Conservation (phyloP, 2,329 filamentous ascomycete species). For the Aspergillus intermedius region DNA sequence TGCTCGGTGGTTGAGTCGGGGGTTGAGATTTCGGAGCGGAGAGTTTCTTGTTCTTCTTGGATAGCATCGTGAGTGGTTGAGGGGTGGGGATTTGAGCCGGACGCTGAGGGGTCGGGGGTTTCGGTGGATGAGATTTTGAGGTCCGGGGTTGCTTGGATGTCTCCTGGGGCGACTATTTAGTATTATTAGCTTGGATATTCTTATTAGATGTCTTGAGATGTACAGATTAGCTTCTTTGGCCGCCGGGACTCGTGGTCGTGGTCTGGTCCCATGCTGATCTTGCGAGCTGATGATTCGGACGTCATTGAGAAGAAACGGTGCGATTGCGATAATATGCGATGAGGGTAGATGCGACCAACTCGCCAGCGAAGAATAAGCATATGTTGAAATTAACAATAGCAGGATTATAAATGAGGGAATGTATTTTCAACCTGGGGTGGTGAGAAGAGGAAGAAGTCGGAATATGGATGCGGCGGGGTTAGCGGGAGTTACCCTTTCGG, state of each 20-base stretch:
- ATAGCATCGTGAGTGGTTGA: not conserved
- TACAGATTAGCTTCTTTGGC: slow-evolving; percentile 39
- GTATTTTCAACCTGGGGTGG: too few relatives aligned
- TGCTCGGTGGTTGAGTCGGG: slow-evolving; percentile 28
- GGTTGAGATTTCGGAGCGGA: slow-evolving; percentile 30
- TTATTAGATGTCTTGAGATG: slow-evolving; percentile 2
- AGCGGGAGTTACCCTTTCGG: too few relatives aligned
- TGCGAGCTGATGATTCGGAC: not conserved
- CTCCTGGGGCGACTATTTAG: slow-evolving; percentile 37
- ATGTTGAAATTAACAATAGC: too few relatives aligned
- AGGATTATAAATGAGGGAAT: too few relatives aligned
- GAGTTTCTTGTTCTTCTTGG: slow-evolving; percentile 10
- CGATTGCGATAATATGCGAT: not conserved
- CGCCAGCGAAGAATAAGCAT: not conserved
- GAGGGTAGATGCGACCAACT: not conserved
- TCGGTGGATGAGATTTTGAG: slow-evolving; percentile 10
- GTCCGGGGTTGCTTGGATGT: slow-evolving; percentile 24
- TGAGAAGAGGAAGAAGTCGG: too few relatives aligned
- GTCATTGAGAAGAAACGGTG: not conserved
- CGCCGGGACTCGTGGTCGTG: slow-evolving; percentile 17
- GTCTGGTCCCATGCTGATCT: slow-evolving; percentile 1
- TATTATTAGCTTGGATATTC: not conserved
- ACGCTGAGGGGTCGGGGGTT: slow-evolving; percentile 9
- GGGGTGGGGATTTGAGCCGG: slow-evolving; percentile 1
- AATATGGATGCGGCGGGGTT: too few relatives aligned